phyloP scores from a whole-genome alignment of 2,329 filamentous ascomycete species.

The Cytospora chrysosperma region DNA sequence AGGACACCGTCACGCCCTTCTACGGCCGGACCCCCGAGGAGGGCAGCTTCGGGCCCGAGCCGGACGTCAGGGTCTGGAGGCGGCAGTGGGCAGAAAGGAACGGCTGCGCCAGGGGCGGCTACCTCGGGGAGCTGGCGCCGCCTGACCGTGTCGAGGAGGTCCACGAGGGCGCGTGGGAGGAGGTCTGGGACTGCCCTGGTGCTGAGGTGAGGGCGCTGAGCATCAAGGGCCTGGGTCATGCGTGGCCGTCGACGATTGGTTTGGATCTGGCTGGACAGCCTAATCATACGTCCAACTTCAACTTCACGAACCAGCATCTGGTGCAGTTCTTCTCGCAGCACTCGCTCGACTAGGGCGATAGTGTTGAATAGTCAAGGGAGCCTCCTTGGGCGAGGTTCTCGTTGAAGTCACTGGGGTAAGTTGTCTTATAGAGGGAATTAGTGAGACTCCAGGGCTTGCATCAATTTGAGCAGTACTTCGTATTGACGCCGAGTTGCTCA shows the following conservation, averaged over 20 bases:
- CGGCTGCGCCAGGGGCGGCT: conserved; percentile 18
- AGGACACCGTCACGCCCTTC: conserved; percentile 25
- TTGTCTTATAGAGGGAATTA: too few species aligned
- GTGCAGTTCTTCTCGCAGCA: conserved; percentile 28
- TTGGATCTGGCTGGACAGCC: conserved; percentile 23
- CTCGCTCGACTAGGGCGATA: conserved; percentile 5
- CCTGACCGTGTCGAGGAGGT: conserved; percentile 23
- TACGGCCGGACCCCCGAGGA: conserved; percentile 21
- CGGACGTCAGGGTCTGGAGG: conserved; percentile 26
- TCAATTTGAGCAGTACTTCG: too few species aligned
- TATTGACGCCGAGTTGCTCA: too few species aligned
- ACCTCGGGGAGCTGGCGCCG: conserved; percentile 22
- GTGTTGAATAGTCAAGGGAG: too few species aligned
- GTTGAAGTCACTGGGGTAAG: too few species aligned
- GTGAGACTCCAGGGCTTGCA: too few species aligned
- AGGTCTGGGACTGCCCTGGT: conserved; percentile 25
- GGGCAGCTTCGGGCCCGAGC: conserved; percentile 24
- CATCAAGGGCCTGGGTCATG: conserved; percentile 26
- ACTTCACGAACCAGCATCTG: conserved; percentile 26
- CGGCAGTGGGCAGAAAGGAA: conserved; percentile 27
- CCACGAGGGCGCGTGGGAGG: conserved; percentile 26
- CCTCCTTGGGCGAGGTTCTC: too few species aligned
- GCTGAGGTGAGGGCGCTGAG: conserved; percentile 26
- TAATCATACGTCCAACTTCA: conserved; percentile 26
- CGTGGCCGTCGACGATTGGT: conserved; percentile 26